Conservation (phyloP, 2,329 filamentous ascomycete species). For the Rutstroemia sp. region DNA sequence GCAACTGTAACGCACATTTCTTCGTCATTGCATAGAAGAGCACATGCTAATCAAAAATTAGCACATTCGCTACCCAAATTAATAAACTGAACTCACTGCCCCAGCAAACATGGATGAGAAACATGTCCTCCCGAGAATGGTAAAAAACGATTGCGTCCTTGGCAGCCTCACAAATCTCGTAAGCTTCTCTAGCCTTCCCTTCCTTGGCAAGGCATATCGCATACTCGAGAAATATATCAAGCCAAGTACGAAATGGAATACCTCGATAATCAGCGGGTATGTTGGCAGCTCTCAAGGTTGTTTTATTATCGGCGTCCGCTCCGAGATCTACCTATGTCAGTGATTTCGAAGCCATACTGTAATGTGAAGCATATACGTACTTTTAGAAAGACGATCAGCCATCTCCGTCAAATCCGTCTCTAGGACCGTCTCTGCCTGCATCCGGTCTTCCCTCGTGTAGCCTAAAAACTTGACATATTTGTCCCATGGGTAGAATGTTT, state of each 20-base stretch:
- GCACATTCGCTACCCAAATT: background rate
- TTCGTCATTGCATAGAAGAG: slow-evolving; percentile 72
- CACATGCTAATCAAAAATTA: slow-evolving; percentile 55
- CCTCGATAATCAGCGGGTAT: slow-evolving; percentile 52
- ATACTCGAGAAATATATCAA: slow-evolving; percentile 85
- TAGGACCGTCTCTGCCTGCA: slow-evolving; percentile 22
- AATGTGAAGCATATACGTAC: slow-evolving; percentile 12
- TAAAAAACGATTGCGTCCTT: slow-evolving; percentile 78
- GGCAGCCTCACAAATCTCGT: slow-evolving; percentile 71
- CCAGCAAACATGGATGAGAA: slow-evolving; percentile 71
- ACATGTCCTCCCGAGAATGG: slow-evolving; percentile 57
- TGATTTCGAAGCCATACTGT: background rate
- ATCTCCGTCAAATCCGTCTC: slow-evolving; percentile 24
- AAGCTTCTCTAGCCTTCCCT: slow-evolving; percentile 64
- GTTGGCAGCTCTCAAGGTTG: slow-evolving; percentile 9
- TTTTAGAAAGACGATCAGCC: slow-evolving; percentile 24
- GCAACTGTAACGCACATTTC: slow-evolving; percentile 65
- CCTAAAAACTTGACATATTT: slow-evolving; percentile 54
- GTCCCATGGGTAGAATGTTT: slow-evolving; percentile 60
- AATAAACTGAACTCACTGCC: slow-evolving; percentile 45
- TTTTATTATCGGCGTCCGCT: slow-evolving; percentile 15
- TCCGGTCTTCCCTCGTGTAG: slow-evolving; percentile 18
- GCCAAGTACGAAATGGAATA: slow-evolving; percentile 77
- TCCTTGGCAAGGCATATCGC: slow-evolving; percentile 66
- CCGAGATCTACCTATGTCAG: slow-evolving; percentile 23